Conservation (phyloP, 257 asterid genomes). For the Solanum appendiculatum region DNA sequence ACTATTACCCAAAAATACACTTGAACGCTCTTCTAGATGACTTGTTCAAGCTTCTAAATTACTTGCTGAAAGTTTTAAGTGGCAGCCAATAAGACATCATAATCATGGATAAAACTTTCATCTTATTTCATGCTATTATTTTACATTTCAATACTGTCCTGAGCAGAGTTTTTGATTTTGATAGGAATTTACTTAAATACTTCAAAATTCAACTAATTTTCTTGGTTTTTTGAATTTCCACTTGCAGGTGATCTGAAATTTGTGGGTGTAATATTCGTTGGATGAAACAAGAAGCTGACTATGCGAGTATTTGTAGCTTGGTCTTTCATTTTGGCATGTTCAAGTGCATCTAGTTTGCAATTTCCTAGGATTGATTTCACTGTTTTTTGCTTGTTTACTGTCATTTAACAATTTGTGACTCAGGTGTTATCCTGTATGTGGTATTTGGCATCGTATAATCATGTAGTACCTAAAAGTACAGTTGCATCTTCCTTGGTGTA, state of each 20-base stretch:
- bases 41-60: neutral
- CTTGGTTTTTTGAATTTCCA: neutral
- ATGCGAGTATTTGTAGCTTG: conserved; percentile 10
- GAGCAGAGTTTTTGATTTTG: neutral
- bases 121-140: neutral
- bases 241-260: conserved; percentile 29
- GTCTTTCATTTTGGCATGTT: conserved; percentile 17
- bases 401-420: conserved; percentile 16
- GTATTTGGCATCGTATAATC: conserved; percentile 11
- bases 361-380: conserved; percentile 6
- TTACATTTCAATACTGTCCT: neutral
- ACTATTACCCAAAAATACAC: too few species aligned
- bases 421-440: conserved; percentile 11
- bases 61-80: neutral
- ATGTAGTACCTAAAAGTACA: neutral
- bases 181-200: neutral
- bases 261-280: conserved; percentile 15
- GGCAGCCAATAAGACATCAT: neutral
- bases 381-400: conserved; percentile 5
- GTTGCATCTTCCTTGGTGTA: neutral
- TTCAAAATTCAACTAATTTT: neutral
- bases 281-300: conserved; percentile 18
- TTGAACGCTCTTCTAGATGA: neutral
- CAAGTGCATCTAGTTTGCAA: conserved; percentile 15
- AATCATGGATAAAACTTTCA: neutral